Evolutionary conservation across 176 grass and related monocot genomes (phyloP).

Genomic region (Metroxylon sagu): DNA sequence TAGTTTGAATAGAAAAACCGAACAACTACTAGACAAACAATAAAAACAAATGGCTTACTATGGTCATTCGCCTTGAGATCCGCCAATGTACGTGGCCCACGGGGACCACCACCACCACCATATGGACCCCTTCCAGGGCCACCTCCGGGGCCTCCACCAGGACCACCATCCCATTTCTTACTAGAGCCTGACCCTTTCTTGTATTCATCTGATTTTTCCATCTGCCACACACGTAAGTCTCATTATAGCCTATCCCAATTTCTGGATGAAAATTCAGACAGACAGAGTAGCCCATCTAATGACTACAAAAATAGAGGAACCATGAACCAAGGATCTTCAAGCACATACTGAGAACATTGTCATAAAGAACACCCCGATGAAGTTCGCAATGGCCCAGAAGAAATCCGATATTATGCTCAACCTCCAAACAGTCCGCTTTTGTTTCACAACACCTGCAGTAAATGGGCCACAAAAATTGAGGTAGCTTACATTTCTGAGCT

Average conservation of each 20-base stretch:
- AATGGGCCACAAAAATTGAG: no score
- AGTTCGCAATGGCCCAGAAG: conserved; percentile 62
- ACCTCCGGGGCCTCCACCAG: conserved; percentile 63
- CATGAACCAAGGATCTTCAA: not conserved
- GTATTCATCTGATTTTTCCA: conserved; percentile 71
- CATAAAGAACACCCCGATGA: conserved; percentile 54
- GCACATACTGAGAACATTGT: conserved; percentile 89
- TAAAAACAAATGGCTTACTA: conserved; percentile 38
- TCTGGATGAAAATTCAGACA: not conserved
- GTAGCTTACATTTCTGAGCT: no score
- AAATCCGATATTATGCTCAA: conserved; percentile 93
- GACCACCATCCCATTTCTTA: conserved; percentile 98
- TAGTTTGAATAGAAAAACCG: not conserved
- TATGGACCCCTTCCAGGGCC: conserved; percentile 64
- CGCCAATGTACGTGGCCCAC: conserved; percentile 55
- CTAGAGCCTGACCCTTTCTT: conserved; percentile 65
- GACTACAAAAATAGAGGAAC: conserved; percentile 6
- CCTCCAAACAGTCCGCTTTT: conserved; percentile 75
- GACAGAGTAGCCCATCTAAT: not conserved
- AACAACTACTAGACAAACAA: conserved; percentile 2
- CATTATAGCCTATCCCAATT: not conserved
- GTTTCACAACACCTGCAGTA: conserved; percentile 77
- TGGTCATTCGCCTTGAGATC: conserved; percentile 68
- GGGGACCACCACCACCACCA: conserved; percentile 33
- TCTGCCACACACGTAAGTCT: conserved; percentile 22